Percentiles rank a stretch among this genome's conserved stretches.
Evolutionary conservation across 1,139 yeast genomes (phyloP).

Genomic region (Diutina mesorugosa): DNA sequence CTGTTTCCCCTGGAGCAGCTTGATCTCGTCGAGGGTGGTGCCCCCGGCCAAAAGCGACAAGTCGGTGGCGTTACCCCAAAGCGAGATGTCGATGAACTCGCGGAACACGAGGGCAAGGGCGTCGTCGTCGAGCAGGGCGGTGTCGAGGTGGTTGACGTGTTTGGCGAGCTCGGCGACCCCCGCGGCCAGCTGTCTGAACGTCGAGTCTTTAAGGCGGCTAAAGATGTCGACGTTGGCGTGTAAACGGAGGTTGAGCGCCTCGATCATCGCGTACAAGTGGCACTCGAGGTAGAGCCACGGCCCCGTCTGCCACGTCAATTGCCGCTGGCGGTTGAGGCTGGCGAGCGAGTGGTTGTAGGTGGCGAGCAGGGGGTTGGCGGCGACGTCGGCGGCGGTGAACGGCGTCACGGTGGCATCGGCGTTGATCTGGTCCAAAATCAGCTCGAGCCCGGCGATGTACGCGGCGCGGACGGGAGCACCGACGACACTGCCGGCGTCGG

Average conservation of each 20-base stretch:
- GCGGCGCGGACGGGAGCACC: constrained; percentile 16
- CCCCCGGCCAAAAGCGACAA: constrained; percentile 77
- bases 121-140: constrained; percentile 23
- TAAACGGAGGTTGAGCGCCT: constrained; percentile 12
- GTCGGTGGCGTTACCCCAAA: constrained; percentile 98
- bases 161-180: constrained; percentile 79
- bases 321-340: constrained; percentile 12
- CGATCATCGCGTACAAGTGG: constrained; percentile 52
- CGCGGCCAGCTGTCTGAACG: constrained; percentile 60
- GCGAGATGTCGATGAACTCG: constrained; percentile 77
- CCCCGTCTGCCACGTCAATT: constrained; percentile 67
- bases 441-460: constrained; percentile 14
- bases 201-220: constrained; percentile 49
- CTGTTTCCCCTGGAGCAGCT: constrained; percentile 82
- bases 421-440: constrained; percentile 23
- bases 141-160: constrained; percentile 40
- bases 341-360: constrained; percentile 35
- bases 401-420: constrained; percentile 25
- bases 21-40: constrained; percentile 68
- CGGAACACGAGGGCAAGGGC: constrained; percentile 43
- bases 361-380: constrained; percentile 5
- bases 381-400: constrained; percentile 16
- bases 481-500: constrained; percentile 32
- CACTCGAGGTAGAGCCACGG: constrained; percentile 92
- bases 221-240: constrained; percentile 49